Conservation (phyloP, 2,329 filamentous ascomycete species). For the Reticulascus tulasneorum region DNA sequence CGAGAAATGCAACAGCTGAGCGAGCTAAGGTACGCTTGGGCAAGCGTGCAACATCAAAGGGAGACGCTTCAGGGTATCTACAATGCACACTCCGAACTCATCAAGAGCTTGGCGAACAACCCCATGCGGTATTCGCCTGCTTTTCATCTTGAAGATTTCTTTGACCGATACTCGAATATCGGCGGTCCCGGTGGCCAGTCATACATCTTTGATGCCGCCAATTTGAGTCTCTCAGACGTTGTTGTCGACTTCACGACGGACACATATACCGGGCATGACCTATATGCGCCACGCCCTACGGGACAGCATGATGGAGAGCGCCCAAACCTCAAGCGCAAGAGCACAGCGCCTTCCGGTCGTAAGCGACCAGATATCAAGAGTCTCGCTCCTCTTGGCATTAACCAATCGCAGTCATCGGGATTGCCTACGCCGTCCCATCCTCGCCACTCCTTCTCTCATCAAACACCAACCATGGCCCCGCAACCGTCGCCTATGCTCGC, state of each 20-base stretch:
- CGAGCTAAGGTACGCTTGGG: constrained; percentile 72
- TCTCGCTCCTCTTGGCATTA: constrained; percentile 28
- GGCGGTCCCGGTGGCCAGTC: constrained; percentile 55
- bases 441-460: constrained; percentile 33
- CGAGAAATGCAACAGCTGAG: constrained; percentile 76
- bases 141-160: constrained; percentile 84
- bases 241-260: constrained; percentile 57
- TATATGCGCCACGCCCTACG: constrained; percentile 38
- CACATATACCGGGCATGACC: constrained; percentile 44
- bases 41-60: constrained; percentile 73
- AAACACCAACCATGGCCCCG: constrained; percentile 24
- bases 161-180: constrained; percentile 68
- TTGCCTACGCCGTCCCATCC: constrained; percentile 27
- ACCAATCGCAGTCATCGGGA: no score
- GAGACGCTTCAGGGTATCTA: constrained; percentile 76
- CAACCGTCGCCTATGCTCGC: constrained; percentile 37
- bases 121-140: constrained; percentile 71
- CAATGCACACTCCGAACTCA: constrained; percentile 74
- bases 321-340: constrained; percentile 47
- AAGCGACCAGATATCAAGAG: constrained; percentile 36
- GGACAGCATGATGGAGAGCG: constrained; percentile 25
- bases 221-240: constrained; percentile 67
- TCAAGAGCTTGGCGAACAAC: constrained; percentile 65
- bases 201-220: constrained; percentile 67
- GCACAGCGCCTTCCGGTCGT: constrained; percentile 32